A percentile compares a stretch with the other conserved stretches of the same genome.
Conservation (phyloP, 2,329 filamentous ascomycete genomes). For the Epichloe gansuensis region DNA sequence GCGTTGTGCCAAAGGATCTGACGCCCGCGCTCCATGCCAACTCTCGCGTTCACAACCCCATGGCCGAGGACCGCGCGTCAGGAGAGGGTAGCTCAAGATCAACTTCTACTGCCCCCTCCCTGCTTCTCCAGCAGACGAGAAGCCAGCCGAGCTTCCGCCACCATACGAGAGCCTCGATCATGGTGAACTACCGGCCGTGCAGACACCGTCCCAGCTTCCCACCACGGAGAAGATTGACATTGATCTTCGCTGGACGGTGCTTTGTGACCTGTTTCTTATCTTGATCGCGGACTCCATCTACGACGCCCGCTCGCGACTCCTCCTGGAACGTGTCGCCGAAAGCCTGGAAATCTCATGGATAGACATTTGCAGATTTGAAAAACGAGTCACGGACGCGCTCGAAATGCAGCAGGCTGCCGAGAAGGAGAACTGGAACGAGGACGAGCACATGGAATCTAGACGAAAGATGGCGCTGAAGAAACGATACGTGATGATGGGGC, state of each 20-base stretch:
- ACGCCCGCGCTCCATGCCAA: slow-evolving; percentile 84
- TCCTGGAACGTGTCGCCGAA: slow-evolving; percentile 73
- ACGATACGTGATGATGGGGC: slow-evolving; percentile 87
- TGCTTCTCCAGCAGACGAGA: slow-evolving; percentile 27
- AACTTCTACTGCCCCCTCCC: slow-evolving; percentile 11
- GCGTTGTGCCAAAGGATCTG: slow-evolving; percentile 72
- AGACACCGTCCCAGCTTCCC: slow-evolving; percentile 71
- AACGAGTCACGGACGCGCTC: slow-evolving; percentile 87
- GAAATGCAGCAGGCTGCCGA: slow-evolving; percentile 95
- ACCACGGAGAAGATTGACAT: slow-evolving; percentile 81
- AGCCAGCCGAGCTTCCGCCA: slow-evolving; percentile 38
- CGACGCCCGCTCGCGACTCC: slow-evolving; percentile 71
- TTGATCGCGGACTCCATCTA: slow-evolving; percentile 95
- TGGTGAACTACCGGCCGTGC: slow-evolving; percentile 66
- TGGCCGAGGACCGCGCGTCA: slow-evolving; percentile 40
- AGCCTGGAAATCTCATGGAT: slow-evolving; percentile 77
- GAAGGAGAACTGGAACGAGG: slow-evolving; percentile 96
- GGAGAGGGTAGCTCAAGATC: slow-evolving; percentile 9
- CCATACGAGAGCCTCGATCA: slow-evolving; percentile 52
- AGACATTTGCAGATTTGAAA: slow-evolving; percentile 94
- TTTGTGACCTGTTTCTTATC: slow-evolving; percentile 90
- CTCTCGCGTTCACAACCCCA: slow-evolving; percentile 82
- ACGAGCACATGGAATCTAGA: slow-evolving; percentile 80
- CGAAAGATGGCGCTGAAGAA: slow-evolving; percentile 71
- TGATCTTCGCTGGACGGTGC: slow-evolving; percentile 89